phyloP scores from a whole-genome alignment of 148 eudicot genomes.

The Talinum fruticosum region DNA sequence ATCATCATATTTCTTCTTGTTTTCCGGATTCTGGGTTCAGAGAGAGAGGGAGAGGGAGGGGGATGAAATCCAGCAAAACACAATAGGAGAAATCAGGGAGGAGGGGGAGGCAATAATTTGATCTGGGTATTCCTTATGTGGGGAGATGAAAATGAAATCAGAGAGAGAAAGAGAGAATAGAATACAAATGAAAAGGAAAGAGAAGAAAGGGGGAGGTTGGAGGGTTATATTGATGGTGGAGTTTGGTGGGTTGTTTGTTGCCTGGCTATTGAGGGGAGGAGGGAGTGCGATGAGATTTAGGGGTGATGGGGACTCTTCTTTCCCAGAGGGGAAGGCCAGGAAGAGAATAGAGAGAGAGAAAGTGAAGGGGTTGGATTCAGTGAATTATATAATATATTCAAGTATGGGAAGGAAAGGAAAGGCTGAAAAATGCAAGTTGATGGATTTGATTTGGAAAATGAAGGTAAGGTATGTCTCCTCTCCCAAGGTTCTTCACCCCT shows the following conservation, averaged over 20 bases:
- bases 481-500: conserved; percentile 31
- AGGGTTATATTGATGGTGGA: neutral
- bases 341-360: neutral
- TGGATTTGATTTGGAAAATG: conserved; percentile 9
- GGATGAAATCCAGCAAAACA: neutral
- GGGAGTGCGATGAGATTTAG: neutral
- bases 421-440: conserved; percentile 18
- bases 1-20: neutral
- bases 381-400: conserved; percentile 18
- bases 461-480: conserved; percentile 13
- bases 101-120: neutral
- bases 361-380: conserved; percentile 25
- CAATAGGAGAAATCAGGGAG: neutral
- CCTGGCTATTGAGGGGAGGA: too few species aligned
- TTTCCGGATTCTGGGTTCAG: neutral
- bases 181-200: neutral
- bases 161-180: too few species aligned
- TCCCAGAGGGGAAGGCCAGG: neutral
- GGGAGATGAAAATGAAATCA: neutral
- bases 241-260: neutral
- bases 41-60: neutral
- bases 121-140: neutral
- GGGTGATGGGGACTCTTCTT: conserved; percentile 5
- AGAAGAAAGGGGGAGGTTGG: neutral
- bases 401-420: conserved; percentile 19